These are phyloP conservation scores for Eremothecium gossypii DNA, from an alignment of 1,139 yeast species.

Conservation along the genomic window DNA sequence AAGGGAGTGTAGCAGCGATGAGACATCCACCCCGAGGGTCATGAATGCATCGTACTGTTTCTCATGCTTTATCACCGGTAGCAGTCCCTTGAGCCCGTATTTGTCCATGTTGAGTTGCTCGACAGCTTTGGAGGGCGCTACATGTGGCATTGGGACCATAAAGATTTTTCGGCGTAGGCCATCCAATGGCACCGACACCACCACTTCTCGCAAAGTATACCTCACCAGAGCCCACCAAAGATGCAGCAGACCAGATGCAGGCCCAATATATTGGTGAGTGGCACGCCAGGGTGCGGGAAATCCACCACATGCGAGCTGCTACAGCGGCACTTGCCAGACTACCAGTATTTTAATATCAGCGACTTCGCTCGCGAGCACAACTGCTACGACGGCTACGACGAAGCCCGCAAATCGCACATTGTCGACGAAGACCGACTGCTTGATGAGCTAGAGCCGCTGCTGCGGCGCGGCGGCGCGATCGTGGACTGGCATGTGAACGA, in stretches of 20 bases:
- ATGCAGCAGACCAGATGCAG: constrained; percentile 20
- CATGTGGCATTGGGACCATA: too few species aligned
- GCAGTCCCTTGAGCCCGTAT: constrained; percentile 69
- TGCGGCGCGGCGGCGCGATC: constrained; percentile 75
- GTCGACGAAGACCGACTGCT: constrained; percentile 87
- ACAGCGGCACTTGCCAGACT: constrained; percentile 40
- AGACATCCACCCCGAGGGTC: constrained; percentile 79
- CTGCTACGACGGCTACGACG: constrained; percentile 79
- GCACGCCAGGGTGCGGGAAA: constrained; percentile 98
- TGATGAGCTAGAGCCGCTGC: constrained; percentile 69
- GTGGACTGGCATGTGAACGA: constrained; percentile 98
- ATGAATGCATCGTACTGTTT: constrained; percentile 31
- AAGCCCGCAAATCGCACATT: constrained; percentile 71
- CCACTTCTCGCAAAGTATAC: too few species aligned
- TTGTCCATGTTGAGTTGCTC: constrained; percentile 34
- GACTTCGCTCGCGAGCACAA: constrained; percentile 72
- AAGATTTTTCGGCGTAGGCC: too few species aligned
- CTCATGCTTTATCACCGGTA: constrained; percentile 46
- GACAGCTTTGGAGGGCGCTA: too few species aligned
- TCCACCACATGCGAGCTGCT: constrained; percentile 71
- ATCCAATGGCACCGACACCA: too few species aligned
- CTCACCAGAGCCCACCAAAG: neutral
- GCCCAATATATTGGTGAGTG: constrained; percentile 86
- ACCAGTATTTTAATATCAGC: constrained; percentile 60
- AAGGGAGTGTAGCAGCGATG: constrained; percentile 51